phyloP scores from a whole-genome alignment of 805 yeast species.

The Wickerhamiella cacticola region DNA sequence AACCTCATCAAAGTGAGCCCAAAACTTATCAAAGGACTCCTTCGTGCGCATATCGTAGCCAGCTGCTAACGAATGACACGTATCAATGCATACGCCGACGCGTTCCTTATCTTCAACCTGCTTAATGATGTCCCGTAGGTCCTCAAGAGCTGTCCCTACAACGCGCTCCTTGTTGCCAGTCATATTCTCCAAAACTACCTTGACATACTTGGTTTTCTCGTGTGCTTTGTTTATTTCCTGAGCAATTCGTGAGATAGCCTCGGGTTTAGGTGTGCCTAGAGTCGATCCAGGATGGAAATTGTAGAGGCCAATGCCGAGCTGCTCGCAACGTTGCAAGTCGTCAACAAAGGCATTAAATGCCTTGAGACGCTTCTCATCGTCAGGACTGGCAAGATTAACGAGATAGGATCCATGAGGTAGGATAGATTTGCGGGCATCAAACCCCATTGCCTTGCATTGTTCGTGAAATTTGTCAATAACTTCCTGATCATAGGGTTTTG shows the following conservation, averaged over 20 bases:
- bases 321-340: constrained; percentile 79
- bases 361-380: constrained; percentile 59
- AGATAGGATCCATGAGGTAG: constrained; percentile 93
- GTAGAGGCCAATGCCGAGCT: constrained; percentile 68
- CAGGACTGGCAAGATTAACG: constrained; percentile 88
- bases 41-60: constrained; percentile 75
- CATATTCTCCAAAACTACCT: constrained; percentile 89
- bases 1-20: constrained; percentile 60
- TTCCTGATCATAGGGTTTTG: constrained; percentile 57
- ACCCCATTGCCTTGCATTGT: constrained; percentile 50
- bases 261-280: constrained; percentile 53
- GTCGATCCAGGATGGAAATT: constrained; percentile 86
- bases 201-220: constrained; percentile 60
- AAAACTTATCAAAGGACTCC: constrained; percentile 48
- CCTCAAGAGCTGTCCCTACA: constrained; percentile 71
- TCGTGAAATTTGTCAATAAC: constrained; percentile 56
- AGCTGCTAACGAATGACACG: constrained; percentile 94
- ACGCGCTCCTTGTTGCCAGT: constrained; percentile 84
- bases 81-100: constrained; percentile 93
- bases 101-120: constrained; percentile 67
- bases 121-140: constrained; percentile 61
- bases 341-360: constrained; percentile 71
- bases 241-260: constrained; percentile 60
- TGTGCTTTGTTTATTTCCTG: constrained; percentile 69
- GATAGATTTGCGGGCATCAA: constrained; percentile 40